Conservation (phyloP, 179 eudicot genomes). For the Carnegiea gigantea region DNA sequence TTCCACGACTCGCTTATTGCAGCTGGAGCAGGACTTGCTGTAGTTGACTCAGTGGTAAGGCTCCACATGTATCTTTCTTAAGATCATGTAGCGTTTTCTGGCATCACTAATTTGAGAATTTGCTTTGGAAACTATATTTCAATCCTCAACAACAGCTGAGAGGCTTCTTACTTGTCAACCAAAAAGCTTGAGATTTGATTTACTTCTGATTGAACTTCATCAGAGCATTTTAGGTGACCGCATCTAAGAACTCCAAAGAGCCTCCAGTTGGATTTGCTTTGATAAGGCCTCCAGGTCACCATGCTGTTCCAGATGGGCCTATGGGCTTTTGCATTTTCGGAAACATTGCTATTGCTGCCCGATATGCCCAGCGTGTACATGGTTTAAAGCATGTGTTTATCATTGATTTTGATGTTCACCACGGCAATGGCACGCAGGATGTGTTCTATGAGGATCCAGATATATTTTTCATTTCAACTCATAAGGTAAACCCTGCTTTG, state of each 20-base stretch:
- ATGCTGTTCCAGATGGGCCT: constrained; percentile 91
- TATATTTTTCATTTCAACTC: constrained; percentile 87
- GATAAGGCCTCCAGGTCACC: constrained; percentile 96
- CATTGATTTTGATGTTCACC: constrained; percentile 96
- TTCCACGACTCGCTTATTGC: constrained; percentile 80
- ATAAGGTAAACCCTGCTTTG: constrained; percentile 55
- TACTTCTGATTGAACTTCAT: constrained; percentile 28
- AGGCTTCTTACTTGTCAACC: not conserved
- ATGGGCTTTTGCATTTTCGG: constrained; percentile 98
- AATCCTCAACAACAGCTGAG: not conserved
- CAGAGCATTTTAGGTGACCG: constrained; percentile 64
- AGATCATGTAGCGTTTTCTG: not conserved
- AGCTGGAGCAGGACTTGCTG: constrained; percentile 89
- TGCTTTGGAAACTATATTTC: not conserved
- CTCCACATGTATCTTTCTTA: constrained; percentile 17
- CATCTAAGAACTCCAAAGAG: constrained; percentile 52
- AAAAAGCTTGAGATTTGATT: constrained; percentile 1
- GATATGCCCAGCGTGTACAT: constrained; percentile 80
- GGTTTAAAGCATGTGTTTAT: constrained; percentile 86
- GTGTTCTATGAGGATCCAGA: constrained; percentile 92
- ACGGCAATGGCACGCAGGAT: constrained; percentile 96
- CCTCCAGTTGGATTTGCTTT: constrained; percentile 87
- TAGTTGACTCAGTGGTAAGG: constrained; percentile 91
- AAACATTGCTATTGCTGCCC: constrained; percentile 92
- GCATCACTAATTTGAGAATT: not conserved